Percentiles rank a stretch among this genome's conserved stretches.
These are phyloP conservation scores for Raffaelea deltoideospora DNA, from an alignment of 2,329 filamentous ascomycete species.

Conservation along the genomic window DNA sequence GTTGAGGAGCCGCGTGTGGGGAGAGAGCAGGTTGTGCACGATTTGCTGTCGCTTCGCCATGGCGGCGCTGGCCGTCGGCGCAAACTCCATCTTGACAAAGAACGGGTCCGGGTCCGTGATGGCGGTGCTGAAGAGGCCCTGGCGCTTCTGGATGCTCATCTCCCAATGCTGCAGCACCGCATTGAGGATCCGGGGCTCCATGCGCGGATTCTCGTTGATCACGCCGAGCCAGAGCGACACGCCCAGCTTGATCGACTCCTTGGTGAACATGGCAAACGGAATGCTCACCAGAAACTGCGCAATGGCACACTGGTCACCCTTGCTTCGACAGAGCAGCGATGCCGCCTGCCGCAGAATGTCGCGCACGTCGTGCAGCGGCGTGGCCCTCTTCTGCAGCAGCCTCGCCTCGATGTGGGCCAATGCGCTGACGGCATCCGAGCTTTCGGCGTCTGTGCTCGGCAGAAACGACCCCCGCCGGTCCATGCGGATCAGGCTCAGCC, in stretches of 20 bases:
- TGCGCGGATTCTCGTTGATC: conserved; percentile 83
- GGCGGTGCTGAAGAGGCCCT: conserved; percentile 65
- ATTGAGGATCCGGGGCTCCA: conserved; percentile 72
- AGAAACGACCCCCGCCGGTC: conserved; percentile 33
- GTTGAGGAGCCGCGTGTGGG: conserved; percentile 72
- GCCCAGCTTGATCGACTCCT: conserved; percentile 88
- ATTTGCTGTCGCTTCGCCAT: conserved; percentile 62
- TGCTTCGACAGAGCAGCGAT: conserved; percentile 66
- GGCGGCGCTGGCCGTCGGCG: conserved; percentile 67
- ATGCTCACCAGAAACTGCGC: conserved; percentile 82
- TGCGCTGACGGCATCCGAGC: conserved; percentile 44
- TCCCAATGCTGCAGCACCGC: conserved; percentile 91
- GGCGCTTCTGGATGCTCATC: conserved; percentile 56
- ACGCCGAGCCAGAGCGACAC: conserved; percentile 94
- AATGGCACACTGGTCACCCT: conserved; percentile 61
- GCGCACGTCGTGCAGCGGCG: conserved; percentile 60
- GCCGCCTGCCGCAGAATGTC: conserved; percentile 75
- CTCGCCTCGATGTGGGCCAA: conserved; percentile 60
- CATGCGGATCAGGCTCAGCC: conserved; percentile 34
- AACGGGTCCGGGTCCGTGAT: conserved; percentile 76
- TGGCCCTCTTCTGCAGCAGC: conserved; percentile 51
- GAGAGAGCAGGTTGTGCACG: conserved; percentile 70
- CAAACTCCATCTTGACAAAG: conserved; percentile 80
- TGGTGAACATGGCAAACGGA: conserved; percentile 84
- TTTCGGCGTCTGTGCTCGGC: conserved; percentile 35